A percentile compares a stretch with the other conserved stretches of the same genome.
These are phyloP conservation scores for Oryza rufipogon DNA, from an alignment of 176 grass and related monocot genomes.

Conservation along the genomic window DNA sequence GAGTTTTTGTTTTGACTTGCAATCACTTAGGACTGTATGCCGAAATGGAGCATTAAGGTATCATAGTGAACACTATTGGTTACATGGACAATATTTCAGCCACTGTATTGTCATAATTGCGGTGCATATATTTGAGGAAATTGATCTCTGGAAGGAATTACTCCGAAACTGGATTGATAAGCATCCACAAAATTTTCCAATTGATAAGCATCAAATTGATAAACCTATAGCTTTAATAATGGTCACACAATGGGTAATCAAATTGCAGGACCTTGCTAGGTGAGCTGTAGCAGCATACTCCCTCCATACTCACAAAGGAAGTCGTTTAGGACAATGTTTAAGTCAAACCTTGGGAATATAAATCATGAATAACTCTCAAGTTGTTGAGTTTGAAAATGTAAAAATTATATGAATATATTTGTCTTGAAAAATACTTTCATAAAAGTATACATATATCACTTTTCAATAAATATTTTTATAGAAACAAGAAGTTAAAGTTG, in stretches of 20 bases:
- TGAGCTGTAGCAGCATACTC: not conserved
- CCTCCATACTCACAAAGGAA: too few species aligned
- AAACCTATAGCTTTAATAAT: not conserved
- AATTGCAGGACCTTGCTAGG: constrained; percentile 1
- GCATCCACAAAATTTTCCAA: not conserved
- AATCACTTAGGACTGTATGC: not conserved
- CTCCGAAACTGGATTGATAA: not conserved
- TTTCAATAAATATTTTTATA: too few species aligned
- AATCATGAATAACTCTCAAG: too few species aligned
- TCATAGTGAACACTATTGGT: not conserved
- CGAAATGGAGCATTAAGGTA: not conserved
- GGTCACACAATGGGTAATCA: not conserved
- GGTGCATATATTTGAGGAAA: constrained; percentile 8
- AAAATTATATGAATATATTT: too few species aligned
- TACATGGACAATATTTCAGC: not conserved
- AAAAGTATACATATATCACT: too few species aligned
- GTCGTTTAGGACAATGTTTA: too few species aligned
- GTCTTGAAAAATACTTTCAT: too few species aligned
- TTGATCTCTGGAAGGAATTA: not conserved
- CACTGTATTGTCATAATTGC: not conserved
- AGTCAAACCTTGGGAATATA: too few species aligned
- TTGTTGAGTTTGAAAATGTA: too few species aligned
- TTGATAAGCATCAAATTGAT: not conserved
- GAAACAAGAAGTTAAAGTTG: too few species aligned
- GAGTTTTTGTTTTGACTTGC: constrained; percentile 1